Base-by-base conservation (phyloP, 2,329 filamentous ascomycete species). In the Cordyceps javanica region DNA sequence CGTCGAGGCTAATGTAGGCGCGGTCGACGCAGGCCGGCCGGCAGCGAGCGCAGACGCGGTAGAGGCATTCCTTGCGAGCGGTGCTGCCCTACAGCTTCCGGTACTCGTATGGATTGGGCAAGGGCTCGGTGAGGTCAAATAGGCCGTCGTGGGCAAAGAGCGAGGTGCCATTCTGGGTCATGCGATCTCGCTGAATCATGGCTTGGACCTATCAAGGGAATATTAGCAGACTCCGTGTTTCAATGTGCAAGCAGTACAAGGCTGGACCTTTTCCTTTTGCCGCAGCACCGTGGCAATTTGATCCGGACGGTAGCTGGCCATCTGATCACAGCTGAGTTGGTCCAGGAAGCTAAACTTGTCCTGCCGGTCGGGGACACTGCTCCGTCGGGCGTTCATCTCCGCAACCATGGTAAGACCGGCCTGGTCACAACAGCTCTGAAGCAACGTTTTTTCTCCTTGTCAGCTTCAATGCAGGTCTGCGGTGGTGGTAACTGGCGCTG, bases 31-130 rank as follows among this genome's bases (percentile, higher is more conserved):
- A 73, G 1, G 66, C 68, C 5, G 74, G 74, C 3, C 79, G 76
- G 61, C 82, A 85, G 7, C 58, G 60, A 3, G 75, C 73, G 60
- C 82, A 86, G 42, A 76, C 72, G 59, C 72, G 80, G 68, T 74
- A 77, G 44, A 75, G 72, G 59, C 82, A 85, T 64, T 82, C 77
- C 1, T 72, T 62, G 1, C 64, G 64, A 21, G 66, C 60, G 38
- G 60, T 60, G 19, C 71, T 69, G 6, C 76, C 62, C 76, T 75
- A 79, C 14, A 73, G 69, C 55, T 68, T 69, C 39, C 62, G 63
- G 25, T 64, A 63, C n/a, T 63, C 60, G 55, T 62, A 57, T 32
- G 59, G 51, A 48, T 50, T 50, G n/a, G 57, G 51, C 44, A 58
- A 51, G 16, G 63, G 46, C 19, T 62, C 50, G 14, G 59, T 49